Evolutionary conservation across 2,329 filamentous ascomycete species (phyloP).

Genomic region (Aspergillus calidoustus): DNA sequence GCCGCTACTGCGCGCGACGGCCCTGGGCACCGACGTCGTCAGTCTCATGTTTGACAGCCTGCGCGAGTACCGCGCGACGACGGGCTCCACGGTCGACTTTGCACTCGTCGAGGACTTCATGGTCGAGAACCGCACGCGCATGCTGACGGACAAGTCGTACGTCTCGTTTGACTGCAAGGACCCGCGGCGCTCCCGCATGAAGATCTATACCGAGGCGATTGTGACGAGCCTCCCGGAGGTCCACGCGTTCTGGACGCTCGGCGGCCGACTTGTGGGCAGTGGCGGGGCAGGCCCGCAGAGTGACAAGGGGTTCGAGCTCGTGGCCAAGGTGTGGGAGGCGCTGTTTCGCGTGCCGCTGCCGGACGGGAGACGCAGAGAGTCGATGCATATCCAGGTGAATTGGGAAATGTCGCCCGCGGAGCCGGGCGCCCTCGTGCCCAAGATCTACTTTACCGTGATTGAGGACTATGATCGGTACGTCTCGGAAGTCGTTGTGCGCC

Average conservation of each 20-base stretch:
- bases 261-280: not conserved
- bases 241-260: slow-evolving; percentile 6
- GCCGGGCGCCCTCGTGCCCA: not conserved
- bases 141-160: not conserved
- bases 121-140: not conserved
- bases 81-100: not conserved
- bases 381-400: not conserved
- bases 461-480: not conserved
- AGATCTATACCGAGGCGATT: not conserved
- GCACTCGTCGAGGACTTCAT: slow-evolving; percentile 2
- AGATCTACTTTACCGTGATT: slow-evolving; percentile 2
- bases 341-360: not conserved
- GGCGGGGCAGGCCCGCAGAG: not conserved
- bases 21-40: not conserved
- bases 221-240: not conserved
- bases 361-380: not conserved
- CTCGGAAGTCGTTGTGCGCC: not conserved
- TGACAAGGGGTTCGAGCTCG: not conserved
- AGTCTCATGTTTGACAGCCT: not conserved
- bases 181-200: not conserved
- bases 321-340: slow-evolving; percentile 1
- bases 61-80: not conserved
- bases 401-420: slow-evolving; percentile 3
- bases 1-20: not conserved
- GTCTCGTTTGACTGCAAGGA: not conserved